Evolutionary conservation across 306 rosid species (phyloP).

Genomic region (Coriaria nepalensis): DNA sequence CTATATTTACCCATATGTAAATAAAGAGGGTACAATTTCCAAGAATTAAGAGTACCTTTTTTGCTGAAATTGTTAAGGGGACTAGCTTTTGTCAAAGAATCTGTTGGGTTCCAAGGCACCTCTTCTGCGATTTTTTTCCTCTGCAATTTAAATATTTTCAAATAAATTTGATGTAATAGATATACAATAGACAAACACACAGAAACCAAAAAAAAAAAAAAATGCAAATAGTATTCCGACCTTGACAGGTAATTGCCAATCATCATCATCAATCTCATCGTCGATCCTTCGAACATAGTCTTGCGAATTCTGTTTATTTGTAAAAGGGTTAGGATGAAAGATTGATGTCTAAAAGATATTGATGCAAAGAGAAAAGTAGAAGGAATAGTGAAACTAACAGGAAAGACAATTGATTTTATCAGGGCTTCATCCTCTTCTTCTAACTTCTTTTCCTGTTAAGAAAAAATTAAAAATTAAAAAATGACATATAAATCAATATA

Average conservation of each 20-base stretch:
- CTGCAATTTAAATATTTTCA: slow-evolving; percentile 21
- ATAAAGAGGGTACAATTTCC: not conserved
- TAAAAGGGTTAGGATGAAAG: not conserved
- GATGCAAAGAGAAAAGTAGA: not conserved
- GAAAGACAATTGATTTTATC: slow-evolving; percentile 50
- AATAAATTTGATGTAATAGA: not conserved
- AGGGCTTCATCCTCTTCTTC: slow-evolving; percentile 88
- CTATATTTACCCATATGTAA: not conserved
- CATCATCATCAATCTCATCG: slow-evolving; percentile 48
- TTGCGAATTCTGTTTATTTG: slow-evolving; percentile 39
- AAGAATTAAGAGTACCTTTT: slow-evolving; percentile 22
- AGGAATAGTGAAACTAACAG: slow-evolving; percentile 27
- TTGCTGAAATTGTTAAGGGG: slow-evolving; percentile 21
- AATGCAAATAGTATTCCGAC: not conserved
- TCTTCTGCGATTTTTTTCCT: slow-evolving; percentile 31
- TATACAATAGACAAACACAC: not conserved
- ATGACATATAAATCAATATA: not conserved
- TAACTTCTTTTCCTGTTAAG: slow-evolving; percentile 44
- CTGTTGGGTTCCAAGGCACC: slow-evolving; percentile 30
- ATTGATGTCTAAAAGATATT: slow-evolving; percentile 5
- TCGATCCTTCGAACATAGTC: slow-evolving; percentile 37
- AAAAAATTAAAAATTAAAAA: not conserved
- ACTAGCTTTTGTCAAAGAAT: slow-evolving; percentile 27
- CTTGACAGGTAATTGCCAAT: not conserved
- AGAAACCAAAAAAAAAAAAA: not conserved